These are phyloP conservation scores for Phytophthora crassamura DNA, from an alignment of 352 stramenopile species.

Conservation along the genomic window DNA sequence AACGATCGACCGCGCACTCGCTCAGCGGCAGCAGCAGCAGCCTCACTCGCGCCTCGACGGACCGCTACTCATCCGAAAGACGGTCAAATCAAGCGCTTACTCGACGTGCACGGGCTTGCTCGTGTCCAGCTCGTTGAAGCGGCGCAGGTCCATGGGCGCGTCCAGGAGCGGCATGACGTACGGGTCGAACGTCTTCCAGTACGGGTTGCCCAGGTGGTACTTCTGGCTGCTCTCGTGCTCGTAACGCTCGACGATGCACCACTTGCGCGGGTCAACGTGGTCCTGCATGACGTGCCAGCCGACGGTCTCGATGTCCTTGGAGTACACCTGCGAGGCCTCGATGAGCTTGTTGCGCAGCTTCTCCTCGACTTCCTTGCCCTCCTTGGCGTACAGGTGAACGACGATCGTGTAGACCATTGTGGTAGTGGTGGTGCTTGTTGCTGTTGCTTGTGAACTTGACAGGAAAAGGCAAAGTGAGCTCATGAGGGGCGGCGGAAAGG, in stretches of 20 bases:
- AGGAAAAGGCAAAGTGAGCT: constrained; percentile 36
- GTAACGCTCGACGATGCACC: constrained; percentile 47
- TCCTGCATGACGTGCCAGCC: constrained; percentile 45
- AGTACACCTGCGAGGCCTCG: constrained; percentile 44
- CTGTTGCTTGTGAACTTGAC: constrained; percentile 25
- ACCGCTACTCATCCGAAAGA: constrained; percentile 1
- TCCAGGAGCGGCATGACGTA: constrained; percentile 41
- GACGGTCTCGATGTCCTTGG: constrained; percentile 40
- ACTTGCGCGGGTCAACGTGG: constrained; percentile 41
- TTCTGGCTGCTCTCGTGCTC: constrained; percentile 42
- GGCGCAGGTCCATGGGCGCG: constrained; percentile 35
- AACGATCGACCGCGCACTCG: neutral
- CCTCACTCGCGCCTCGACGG: neutral
- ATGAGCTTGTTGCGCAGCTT: constrained; percentile 47
- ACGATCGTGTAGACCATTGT: constrained; percentile 46
- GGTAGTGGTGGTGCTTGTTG: neutral
- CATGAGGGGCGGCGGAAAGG: no score
- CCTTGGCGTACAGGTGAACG: constrained; percentile 44
- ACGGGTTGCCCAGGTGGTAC: constrained; percentile 40
- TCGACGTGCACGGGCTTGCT: constrained; percentile 34
- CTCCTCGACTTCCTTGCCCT: constrained; percentile 47
- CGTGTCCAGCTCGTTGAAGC: constrained; percentile 46
- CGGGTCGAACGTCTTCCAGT: constrained; percentile 39
- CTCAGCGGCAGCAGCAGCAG: neutral
- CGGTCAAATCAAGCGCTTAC: neutral